These are phyloP conservation scores for Hyphopichia khmerensis DNA, from an alignment of 1,139 yeast species.

Conservation along the genomic window DNA sequence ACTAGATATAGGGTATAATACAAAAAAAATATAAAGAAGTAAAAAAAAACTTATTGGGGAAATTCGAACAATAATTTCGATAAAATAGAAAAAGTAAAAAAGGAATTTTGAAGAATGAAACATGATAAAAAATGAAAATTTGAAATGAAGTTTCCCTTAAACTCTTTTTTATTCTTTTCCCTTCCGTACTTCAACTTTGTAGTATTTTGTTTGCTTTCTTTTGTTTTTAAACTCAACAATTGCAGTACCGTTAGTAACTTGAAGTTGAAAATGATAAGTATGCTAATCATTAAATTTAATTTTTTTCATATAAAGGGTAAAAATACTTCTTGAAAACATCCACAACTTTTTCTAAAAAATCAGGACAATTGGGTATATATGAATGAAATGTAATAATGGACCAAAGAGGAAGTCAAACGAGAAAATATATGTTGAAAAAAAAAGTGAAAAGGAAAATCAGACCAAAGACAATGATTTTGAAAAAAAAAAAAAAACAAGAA, in stretches of 20 bases:
- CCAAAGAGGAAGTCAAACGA: constrained; percentile 1
- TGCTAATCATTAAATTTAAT: neutral
- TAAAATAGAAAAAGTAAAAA: neutral
- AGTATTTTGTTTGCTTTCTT: neutral
- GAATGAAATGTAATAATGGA: neutral
- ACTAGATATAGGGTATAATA: neutral
- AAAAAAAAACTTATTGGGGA: neutral
- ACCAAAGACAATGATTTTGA: neutral
- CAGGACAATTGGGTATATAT: too few species aligned
- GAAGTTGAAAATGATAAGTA: neutral
- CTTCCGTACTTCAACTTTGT: neutral
- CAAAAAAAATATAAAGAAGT: neutral
- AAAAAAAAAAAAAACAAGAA: neutral
- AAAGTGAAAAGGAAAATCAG: neutral
- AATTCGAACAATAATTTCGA: neutral
- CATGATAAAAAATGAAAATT: neutral
- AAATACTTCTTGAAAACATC: neutral
- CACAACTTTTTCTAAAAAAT: too few species aligned
- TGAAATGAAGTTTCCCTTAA: neutral
- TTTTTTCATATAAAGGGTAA: neutral
- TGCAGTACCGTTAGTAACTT: constrained; percentile 1
- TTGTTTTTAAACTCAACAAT: constrained; percentile 1
- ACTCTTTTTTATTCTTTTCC: neutral
- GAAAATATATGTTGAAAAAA: neutral
- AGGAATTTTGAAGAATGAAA: too few species aligned